phyloP scores from a whole-genome alignment of 495 filamentous ascomycete species.

The Penicillium coffeae region DNA sequence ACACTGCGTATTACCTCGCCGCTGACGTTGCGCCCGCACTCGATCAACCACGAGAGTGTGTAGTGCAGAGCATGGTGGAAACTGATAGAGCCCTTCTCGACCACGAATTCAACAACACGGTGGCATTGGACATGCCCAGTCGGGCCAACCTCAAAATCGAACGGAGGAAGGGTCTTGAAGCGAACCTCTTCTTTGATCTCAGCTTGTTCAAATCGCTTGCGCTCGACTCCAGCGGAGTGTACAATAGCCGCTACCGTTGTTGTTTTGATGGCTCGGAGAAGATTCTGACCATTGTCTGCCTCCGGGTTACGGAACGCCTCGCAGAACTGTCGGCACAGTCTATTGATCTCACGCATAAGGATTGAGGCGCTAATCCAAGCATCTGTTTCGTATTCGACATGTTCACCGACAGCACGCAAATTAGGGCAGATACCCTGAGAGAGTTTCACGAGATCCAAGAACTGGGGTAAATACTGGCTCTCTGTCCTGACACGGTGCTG shows the following conservation, averaged over 20 bases:
- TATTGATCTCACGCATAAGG: constrained; percentile 91
- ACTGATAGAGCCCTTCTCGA: constrained; percentile 86
- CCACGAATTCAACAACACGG: constrained; percentile 77
- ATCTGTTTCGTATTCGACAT: constrained; percentile 97
- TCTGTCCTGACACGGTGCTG: constrained; percentile 77
- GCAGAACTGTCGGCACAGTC: constrained; percentile 79
- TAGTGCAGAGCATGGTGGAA: constrained; percentile 98
- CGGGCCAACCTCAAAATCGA: constrained; percentile 70
- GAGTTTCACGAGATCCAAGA: constrained; percentile 90
- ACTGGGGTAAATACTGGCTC: constrained; percentile 84
- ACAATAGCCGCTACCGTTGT: constrained; percentile 75
- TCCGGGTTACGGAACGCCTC: constrained; percentile 74
- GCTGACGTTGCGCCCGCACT: constrained; percentile 75
- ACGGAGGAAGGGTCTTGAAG: constrained; percentile 73
- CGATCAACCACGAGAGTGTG: constrained; percentile 94
- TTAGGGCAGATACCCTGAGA: constrained; percentile 98
- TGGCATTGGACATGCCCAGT: constrained; percentile 36
- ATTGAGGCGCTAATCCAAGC: constrained; percentile 96
- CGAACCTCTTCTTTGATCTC: constrained; percentile 81
- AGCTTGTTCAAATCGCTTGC: constrained; percentile 76
- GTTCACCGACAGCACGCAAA: constrained; percentile 82
- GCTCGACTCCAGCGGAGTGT: constrained; percentile 84
- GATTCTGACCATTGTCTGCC: constrained; percentile 52
- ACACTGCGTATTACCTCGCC: constrained; percentile 59
- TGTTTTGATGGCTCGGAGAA: constrained; percentile 69